Percentiles rank a stretch among this genome's conserved stretches.
Evolutionary conservation across 2,329 filamentous ascomycete genomes (phyloP).

Genomic region (Pezicula rhizophila): DNA sequence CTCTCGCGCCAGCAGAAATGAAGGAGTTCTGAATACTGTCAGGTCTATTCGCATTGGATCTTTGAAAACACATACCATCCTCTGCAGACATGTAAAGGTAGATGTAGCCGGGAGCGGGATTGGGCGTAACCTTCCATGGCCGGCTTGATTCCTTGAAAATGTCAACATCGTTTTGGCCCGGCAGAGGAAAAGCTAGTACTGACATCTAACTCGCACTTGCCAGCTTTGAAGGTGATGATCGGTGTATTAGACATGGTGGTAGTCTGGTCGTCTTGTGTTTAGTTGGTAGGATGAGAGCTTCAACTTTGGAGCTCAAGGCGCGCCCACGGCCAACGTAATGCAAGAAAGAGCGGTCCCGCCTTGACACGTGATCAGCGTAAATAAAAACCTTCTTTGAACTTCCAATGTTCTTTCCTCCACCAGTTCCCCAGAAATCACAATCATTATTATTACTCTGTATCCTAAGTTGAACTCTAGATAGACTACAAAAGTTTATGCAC

Average conservation of each 20-base stretch:
- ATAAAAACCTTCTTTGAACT: too few species aligned
- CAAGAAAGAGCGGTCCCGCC: too few species aligned
- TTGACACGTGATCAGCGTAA: too few species aligned
- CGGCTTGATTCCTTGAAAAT: conserved; percentile 42
- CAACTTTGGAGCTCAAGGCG: conserved; percentile 5
- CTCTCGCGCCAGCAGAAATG: conserved; percentile 97
- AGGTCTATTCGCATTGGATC: neutral
- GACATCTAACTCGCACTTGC: conserved; percentile 80
- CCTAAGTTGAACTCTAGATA: too few species aligned
- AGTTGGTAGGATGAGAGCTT: conserved; percentile 9
- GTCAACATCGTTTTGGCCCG: conserved; percentile 3
- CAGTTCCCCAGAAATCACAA: too few species aligned
- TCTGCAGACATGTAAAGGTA: conserved; percentile 72
- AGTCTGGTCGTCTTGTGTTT: conserved; percentile 6
- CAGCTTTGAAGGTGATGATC: conserved; percentile 94
- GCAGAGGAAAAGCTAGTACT: conserved; percentile 31
- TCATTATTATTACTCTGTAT: too few species aligned
- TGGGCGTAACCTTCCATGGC: conserved; percentile 67
- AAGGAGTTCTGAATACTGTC: conserved; percentile 60
- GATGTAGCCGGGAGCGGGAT: conserved; percentile 73
- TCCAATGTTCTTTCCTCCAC: too few species aligned
- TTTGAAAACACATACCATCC: conserved; percentile 58
- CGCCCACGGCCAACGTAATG: too few species aligned
- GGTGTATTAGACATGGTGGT: conserved; percentile 72
- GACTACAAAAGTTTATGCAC: too few species aligned